Percentiles rank a stretch among this genome's conserved stretches.
Conservation (phyloP, 805 yeast genomes). For the Nakazawaea molendinolei region DNA sequence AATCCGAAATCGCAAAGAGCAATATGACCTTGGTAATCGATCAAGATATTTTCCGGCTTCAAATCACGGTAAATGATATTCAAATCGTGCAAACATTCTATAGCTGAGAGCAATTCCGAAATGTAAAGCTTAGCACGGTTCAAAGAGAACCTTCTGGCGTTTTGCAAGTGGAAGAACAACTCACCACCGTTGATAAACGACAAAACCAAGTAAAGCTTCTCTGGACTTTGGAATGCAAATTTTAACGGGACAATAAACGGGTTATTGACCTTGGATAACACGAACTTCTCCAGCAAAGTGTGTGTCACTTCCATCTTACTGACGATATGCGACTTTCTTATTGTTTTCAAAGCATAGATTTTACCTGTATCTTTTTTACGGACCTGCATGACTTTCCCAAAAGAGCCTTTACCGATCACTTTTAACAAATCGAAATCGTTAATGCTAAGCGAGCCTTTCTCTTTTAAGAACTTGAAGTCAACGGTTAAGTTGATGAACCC, state of each 20-base stretch:
- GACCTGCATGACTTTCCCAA: slow-evolving; percentile 99
- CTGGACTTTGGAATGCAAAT: slow-evolving; percentile 96
- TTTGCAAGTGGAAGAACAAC: slow-evolving; percentile 87
- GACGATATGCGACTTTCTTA: slow-evolving; percentile 90
- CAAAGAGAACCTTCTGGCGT: slow-evolving; percentile 81
- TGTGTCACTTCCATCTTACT: slow-evolving; percentile 93
- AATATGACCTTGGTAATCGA: slow-evolving; percentile 96
- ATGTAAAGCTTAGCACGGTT: slow-evolving; percentile 90
- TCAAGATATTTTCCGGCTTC: slow-evolving; percentile 90
- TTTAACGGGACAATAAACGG: slow-evolving; percentile 96
- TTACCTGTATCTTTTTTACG: slow-evolving; percentile 92
- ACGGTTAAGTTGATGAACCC: slow-evolving; percentile 48
- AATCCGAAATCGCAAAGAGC: slow-evolving; percentile 96
- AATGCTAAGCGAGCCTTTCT: slow-evolving; percentile 64
- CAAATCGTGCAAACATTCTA: slow-evolving; percentile 85
- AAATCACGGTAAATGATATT: slow-evolving; percentile 93
- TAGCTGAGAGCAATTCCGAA: slow-evolving; percentile 88
- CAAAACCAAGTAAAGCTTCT: slow-evolving; percentile 81
- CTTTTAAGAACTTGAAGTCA: slow-evolving; percentile 55
- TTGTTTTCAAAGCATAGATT: slow-evolving; percentile 89
- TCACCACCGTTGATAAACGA: slow-evolving; percentile 98
- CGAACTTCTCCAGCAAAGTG: slow-evolving; percentile 94
- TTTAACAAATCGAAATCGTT: slow-evolving; percentile 90
- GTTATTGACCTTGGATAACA: slow-evolving; percentile 83
- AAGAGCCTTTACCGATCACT: slow-evolving; percentile 96